phyloP scores from a whole-genome alignment of 169 alveolate genomes.

The Babesia ovis region DNA sequence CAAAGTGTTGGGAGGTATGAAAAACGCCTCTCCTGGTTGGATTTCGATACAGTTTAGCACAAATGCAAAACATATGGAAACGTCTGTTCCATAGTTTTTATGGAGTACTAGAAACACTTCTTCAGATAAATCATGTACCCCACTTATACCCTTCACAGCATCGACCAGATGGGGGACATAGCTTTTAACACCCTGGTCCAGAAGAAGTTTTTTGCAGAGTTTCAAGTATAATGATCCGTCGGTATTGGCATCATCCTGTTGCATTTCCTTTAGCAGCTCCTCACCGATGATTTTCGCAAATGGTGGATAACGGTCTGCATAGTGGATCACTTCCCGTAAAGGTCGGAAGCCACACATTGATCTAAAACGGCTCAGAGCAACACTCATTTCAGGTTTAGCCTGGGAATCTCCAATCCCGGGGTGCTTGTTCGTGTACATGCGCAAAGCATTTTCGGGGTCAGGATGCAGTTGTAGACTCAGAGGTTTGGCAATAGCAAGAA shows the following conservation, averaged over 20 bases:
- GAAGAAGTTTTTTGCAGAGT: slow-evolving; percentile 10
- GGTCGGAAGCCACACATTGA: slow-evolving; percentile 50
- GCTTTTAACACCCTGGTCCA: not conserved
- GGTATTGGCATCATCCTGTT: not conserved
- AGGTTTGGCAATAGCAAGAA: slow-evolving; percentile 74
- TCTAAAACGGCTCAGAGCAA: slow-evolving; percentile 49
- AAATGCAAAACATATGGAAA: slow-evolving; percentile 85
- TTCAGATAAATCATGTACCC: slow-evolving; percentile 33
- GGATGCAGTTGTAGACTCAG: slow-evolving; percentile 78
- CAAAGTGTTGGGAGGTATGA: slow-evolving; percentile 89
- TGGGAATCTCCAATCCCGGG: slow-evolving; percentile 52
- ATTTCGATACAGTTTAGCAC: slow-evolving; percentile 85
- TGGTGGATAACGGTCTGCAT: slow-evolving; percentile 36
- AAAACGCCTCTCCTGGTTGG: slow-evolving; percentile 87
- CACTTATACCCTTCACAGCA: not conserved
- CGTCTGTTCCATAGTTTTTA: slow-evolving; percentile 81
- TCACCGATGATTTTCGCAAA: slow-evolving; percentile 34
- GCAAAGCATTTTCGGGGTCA: slow-evolving; percentile 52
- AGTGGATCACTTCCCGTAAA: not conserved
- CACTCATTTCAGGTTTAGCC: slow-evolving; percentile 65
- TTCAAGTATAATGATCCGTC: not conserved
- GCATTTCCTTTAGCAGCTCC: slow-evolving; percentile 1
- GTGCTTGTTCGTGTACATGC: slow-evolving; percentile 14
- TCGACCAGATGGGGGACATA: not conserved
- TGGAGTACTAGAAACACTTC: slow-evolving; percentile 62